Percentiles rank a stretch among this genome's conserved stretches.
Conservation (phyloP, 2,329 filamentous ascomycete genomes). For the Colletotrichum nymphaeae region DNA sequence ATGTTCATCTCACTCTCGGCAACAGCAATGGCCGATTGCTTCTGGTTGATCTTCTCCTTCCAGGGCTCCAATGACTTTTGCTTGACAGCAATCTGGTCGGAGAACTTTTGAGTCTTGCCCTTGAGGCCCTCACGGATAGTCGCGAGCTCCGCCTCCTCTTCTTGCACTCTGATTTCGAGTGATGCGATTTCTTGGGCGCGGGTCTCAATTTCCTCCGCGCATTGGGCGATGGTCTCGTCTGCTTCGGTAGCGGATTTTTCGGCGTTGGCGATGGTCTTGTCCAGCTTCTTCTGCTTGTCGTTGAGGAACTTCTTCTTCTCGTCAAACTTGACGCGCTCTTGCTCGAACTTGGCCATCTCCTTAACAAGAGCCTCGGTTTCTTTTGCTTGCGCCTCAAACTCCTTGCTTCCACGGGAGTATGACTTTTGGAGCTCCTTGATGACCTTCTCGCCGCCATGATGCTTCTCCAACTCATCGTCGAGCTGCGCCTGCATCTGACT, state of each 20-base stretch:
- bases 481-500: constrained; percentile 90
- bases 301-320: constrained; percentile 96
- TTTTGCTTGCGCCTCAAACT: constrained; percentile 86
- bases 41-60: constrained; percentile 97
- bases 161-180: constrained; percentile 80
- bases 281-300: constrained; percentile 93
- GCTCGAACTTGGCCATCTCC: constrained; percentile 92
- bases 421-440: constrained; percentile 91
- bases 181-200: constrained; percentile 79
- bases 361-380: constrained; percentile 82
- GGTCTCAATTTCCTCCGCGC: constrained; percentile 80
- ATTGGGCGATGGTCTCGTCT: constrained; percentile 81
- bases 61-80: constrained; percentile 96
- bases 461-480: constrained; percentile 88
- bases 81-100: constrained; percentile 90
- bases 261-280: constrained; percentile 85
- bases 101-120: constrained; percentile 95
- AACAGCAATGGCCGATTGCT: constrained; percentile 92
- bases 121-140: constrained; percentile 89
- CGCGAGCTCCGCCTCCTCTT: constrained; percentile 84
- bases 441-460: constrained; percentile 87
- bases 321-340: constrained; percentile 96
- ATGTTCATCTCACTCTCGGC: constrained; percentile 96
- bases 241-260: constrained; percentile 81
- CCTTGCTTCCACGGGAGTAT: constrained; percentile 84